phyloP scores from a whole-genome alignment of 345 rosid species.

The Gossypioides kirkii region DNA sequence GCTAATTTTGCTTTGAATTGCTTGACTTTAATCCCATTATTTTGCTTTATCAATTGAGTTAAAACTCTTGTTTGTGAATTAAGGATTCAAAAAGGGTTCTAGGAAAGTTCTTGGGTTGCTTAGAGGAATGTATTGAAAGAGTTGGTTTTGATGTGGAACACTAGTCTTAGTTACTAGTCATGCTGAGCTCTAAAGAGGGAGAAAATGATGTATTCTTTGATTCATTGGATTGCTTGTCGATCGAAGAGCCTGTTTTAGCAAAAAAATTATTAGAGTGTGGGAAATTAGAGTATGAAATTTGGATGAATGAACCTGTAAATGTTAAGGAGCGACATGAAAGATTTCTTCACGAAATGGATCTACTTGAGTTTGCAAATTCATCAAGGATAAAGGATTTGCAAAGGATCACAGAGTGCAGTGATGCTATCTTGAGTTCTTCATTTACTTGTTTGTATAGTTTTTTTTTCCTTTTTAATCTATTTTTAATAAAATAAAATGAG shows the following conservation, averaged over 20 bases:
- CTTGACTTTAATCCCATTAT: no score
- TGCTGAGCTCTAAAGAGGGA: slow-evolving; percentile 42
- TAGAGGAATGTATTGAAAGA: no score
- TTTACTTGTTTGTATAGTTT: no score
- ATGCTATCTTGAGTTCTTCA: slow-evolving; percentile 39
- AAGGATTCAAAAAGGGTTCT: no score
- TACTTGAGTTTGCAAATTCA: slow-evolving; percentile 24
- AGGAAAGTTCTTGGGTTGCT: no score
- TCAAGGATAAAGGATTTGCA: slow-evolving; percentile 21
- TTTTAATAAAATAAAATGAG: no score
- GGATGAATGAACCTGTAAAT: slow-evolving; percentile 58
- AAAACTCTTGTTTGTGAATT: no score
- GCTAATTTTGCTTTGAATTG: no score
- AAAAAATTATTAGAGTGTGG: slow-evolving; percentile 21
- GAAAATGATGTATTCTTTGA: slow-evolving; percentile 64
- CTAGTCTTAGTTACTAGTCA: slow-evolving; percentile 35
- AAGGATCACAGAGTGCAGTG: slow-evolving; percentile 42
- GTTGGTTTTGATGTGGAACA: slow-evolving; percentile 32
- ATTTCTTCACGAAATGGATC: slow-evolving; percentile 52
- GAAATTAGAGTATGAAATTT: slow-evolving; percentile 35
- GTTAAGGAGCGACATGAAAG: slow-evolving; percentile 55
- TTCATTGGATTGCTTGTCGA: slow-evolving; percentile 43
- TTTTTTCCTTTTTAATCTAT: no score
- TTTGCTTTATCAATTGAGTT: no score
- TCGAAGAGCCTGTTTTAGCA: slow-evolving; percentile 26